Conservation (phyloP, 2,329 filamentous ascomycete genomes). For the Monosporascus sp. region DNA sequence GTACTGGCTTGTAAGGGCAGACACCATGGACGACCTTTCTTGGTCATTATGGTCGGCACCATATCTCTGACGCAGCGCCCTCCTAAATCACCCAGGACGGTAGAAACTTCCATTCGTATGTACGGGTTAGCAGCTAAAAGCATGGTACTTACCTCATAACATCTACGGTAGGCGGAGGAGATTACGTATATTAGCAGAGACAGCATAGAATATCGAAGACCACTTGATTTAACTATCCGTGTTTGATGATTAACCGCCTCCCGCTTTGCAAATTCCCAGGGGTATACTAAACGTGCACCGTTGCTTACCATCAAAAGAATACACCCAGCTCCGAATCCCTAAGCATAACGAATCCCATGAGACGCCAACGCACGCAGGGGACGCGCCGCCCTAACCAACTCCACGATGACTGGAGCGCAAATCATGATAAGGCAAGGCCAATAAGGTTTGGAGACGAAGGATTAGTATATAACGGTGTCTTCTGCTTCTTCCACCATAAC, state of each 20-base stretch:
- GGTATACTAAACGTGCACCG: neutral
- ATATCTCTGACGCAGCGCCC: too few relatives aligned
- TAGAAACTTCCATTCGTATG: too few relatives aligned
- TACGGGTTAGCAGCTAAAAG: too few relatives aligned
- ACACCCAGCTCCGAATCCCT: neutral
- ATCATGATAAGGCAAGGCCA: slow-evolving; percentile 2
- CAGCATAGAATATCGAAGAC: neutral
- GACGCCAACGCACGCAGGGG: neutral
- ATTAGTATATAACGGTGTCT: slow-evolving; percentile 83
- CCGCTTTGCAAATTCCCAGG: neutral
- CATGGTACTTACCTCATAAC: too few relatives aligned
- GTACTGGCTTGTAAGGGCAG: too few relatives aligned
- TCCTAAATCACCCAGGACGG: too few relatives aligned
- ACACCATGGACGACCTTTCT: too few relatives aligned
- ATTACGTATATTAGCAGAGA: neutral
- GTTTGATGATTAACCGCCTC: neutral
- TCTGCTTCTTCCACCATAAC: slow-evolving; percentile 81
- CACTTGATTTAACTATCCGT: neutral
- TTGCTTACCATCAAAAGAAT: neutral
- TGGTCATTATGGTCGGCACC: too few relatives aligned
- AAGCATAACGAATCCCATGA: neutral
- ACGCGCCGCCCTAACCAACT: neutral
- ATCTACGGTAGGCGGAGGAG: too few relatives aligned
- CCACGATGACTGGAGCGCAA: neutral
- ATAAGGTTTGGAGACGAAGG: neutral